Percentiles rank a stretch among this genome's conserved stretches.
These are phyloP conservation scores for Penstemon eatonii DNA, from an alignment of 257 asterid genomes.

Conservation along the genomic window DNA sequence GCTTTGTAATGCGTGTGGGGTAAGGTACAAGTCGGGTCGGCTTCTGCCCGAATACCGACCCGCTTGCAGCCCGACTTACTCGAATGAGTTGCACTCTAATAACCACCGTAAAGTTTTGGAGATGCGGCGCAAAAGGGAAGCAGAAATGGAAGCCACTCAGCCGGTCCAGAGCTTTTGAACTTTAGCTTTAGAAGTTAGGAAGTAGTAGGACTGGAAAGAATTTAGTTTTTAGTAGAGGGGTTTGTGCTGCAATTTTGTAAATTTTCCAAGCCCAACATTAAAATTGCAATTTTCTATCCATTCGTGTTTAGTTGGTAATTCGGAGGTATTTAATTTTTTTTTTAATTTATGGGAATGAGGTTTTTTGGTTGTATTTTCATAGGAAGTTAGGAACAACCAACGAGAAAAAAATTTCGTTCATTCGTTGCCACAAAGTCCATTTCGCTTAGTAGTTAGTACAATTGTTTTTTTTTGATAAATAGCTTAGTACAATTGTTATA, in stretches of 20 bases:
- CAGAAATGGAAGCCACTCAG: conserved; percentile 21
- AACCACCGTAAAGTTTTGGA: conserved; percentile 92
- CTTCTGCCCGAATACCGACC: conserved; percentile 92
- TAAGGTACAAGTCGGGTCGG: conserved; percentile 87
- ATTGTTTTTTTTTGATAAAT: too few relatives aligned
- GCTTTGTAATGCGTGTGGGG: conserved; percentile 97
- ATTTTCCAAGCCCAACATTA: too few relatives aligned
- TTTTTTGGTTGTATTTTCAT: too few relatives aligned
- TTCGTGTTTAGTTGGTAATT: too few relatives aligned
- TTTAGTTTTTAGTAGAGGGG: conserved; percentile 1
- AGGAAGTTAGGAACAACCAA: too few relatives aligned
- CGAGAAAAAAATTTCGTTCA: too few relatives aligned
- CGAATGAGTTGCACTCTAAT: conserved; percentile 72
- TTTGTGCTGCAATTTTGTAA: conserved; percentile 20
- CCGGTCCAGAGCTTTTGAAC: conserved; percentile 45
- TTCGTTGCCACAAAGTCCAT: too few relatives aligned
- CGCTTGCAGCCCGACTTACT: conserved; percentile 91
- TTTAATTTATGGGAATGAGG: too few relatives aligned
- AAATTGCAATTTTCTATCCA: too few relatives aligned
- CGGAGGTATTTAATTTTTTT: too few relatives aligned
- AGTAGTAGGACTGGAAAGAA: conserved; percentile 1
- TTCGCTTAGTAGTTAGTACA: too few relatives aligned
- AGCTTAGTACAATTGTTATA: too few relatives aligned
- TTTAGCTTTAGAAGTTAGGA: not conserved
- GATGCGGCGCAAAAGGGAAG: conserved; percentile 76